A percentile compares a stretch with the other conserved stretches of the same genome.
Conservation (phyloP, 768 basidiomycete species). For the Brasilioporus rufonigricans region DNA sequence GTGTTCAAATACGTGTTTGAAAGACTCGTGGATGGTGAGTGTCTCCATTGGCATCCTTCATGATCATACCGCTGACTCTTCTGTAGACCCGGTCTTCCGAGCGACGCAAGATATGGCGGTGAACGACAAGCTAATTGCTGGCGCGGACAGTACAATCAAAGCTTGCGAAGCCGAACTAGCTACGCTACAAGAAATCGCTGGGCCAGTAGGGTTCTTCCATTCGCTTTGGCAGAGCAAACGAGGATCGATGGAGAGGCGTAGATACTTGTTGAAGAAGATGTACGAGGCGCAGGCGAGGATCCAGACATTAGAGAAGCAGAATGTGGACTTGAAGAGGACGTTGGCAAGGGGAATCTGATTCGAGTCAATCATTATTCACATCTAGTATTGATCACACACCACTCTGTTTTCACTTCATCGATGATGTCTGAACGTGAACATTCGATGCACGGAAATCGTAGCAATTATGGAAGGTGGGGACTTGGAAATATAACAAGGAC, state of each 20-base stretch:
- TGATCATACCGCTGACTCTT: not conserved
- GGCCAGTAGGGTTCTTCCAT: slow-evolving; percentile 43
- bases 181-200: slow-evolving; percentile 60
- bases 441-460: too few relatives aligned
- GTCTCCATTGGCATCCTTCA: not conserved
- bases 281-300: slow-evolving; percentile 63
- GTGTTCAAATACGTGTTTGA: slow-evolving; percentile 86
- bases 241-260: slow-evolving; percentile 58
- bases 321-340: slow-evolving; percentile 60
- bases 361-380: not conserved
- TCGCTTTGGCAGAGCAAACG: slow-evolving; percentile 43
- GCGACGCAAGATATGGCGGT: slow-evolving; percentile 79
- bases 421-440: too few relatives aligned
- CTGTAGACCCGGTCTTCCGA: slow-evolving; percentile 70
- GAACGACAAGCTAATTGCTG: slow-evolving; percentile 65
- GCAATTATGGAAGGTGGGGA: not conserved
- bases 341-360: slow-evolving; percentile 41
- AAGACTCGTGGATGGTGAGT: slow-evolving; percentile 70
- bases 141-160: slow-evolving; percentile 61
- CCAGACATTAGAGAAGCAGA: slow-evolving; percentile 67
- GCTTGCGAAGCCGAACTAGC: slow-evolving; percentile 75
- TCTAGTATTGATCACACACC: not conserved
- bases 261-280: slow-evolving; percentile 76
- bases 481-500: slow-evolving; percentile 23
- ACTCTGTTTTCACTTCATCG: not conserved